These are phyloP conservation scores for Ligustrum vulgare DNA, from an alignment of 257 asterid genomes.

Conservation along the genomic window DNA sequence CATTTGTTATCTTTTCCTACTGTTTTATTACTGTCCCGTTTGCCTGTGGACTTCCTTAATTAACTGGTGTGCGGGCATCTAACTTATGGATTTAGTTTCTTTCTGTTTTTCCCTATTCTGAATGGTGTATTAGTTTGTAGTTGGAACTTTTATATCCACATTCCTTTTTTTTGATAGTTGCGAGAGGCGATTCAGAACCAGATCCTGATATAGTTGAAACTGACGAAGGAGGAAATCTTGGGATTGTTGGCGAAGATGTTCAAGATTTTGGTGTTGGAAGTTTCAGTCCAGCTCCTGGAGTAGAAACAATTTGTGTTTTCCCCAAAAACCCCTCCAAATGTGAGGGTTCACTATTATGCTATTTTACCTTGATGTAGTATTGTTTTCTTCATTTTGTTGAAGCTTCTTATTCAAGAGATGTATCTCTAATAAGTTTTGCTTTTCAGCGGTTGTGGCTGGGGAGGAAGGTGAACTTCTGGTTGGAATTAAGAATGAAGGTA, in stretches of 20 bases:
- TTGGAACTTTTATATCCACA: background rate
- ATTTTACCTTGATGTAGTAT: background rate
- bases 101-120: background rate
- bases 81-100: background rate
- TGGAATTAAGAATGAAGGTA: slow-evolving; percentile 93
- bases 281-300: slow-evolving; percentile 74
- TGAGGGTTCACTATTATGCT: slow-evolving; percentile 26
- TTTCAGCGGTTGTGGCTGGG: slow-evolving; percentile 78
- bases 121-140: background rate
- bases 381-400: background rate
- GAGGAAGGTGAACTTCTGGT: slow-evolving; percentile 88
- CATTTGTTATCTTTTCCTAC: background rate
- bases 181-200: slow-evolving; percentile 64
- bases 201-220: slow-evolving; percentile 58
- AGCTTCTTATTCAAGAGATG: background rate
- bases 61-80: background rate
- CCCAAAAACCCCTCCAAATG: slow-evolving; percentile 91
- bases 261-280: slow-evolving; percentile 74
- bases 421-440: slow-evolving; percentile 21
- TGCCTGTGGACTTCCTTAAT: background rate
- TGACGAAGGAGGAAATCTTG: slow-evolving; percentile 68
- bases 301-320: slow-evolving; percentile 87
- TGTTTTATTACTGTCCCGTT: slow-evolving; percentile 4
- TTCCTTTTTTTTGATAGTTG: slow-evolving; percentile 46
- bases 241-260: slow-evolving; percentile 87